A percentile compares a stretch with the other conserved stretches of the same genome.
These are phyloP conservation scores for Amanita muscaria DNA, from an alignment of 768 basidiomycete species.

Conservation along the genomic window DNA sequence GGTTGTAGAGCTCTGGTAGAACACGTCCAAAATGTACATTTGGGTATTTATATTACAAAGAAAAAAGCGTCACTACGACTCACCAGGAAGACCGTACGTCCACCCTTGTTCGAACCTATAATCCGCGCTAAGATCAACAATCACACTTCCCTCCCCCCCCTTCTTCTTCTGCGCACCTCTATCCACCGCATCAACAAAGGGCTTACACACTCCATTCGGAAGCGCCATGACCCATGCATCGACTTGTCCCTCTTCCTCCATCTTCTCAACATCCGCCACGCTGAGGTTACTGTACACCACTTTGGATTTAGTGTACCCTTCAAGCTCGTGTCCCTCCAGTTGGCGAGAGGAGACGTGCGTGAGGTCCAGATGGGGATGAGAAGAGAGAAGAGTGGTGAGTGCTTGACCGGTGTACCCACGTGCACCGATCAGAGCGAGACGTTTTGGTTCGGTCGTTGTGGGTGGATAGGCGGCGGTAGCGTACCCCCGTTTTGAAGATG, in stretches of 20 bases:
- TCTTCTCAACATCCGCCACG: slow-evolving; percentile 65
- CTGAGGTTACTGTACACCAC: slow-evolving; percentile 79
- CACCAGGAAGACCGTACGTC: slow-evolving; percentile 99
- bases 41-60: slow-evolving; percentile 16
- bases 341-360: slow-evolving; percentile 97
- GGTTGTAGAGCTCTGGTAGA: slow-evolving; percentile 75
- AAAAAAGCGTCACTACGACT: slow-evolving; percentile 30
- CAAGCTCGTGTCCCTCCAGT: slow-evolving; percentile 72
- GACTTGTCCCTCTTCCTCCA: slow-evolving; percentile 86
- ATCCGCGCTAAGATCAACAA: slow-evolving; percentile 92
- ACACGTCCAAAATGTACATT: slow-evolving; percentile 7
- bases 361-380: slow-evolving; percentile 83
- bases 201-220: slow-evolving; percentile 95
- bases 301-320: slow-evolving; percentile 69
- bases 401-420: slow-evolving; percentile 95
- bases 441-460: slow-evolving; percentile 62
- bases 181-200: slow-evolving; percentile 93
- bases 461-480: slow-evolving; percentile 51
- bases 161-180: slow-evolving; percentile 53
- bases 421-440: slow-evolving; percentile 91
- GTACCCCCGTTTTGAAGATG: slow-evolving; percentile 60
- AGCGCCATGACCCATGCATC: slow-evolving; percentile 99
- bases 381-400: slow-evolving; percentile 74
- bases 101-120: slow-evolving; percentile 91
- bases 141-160: slow-evolving; percentile 53